A percentile compares a stretch with the other conserved stretches of the same genome.
Conservation (phyloP, 345 rosid genomes). For the Rhodamnia argentea region DNA sequence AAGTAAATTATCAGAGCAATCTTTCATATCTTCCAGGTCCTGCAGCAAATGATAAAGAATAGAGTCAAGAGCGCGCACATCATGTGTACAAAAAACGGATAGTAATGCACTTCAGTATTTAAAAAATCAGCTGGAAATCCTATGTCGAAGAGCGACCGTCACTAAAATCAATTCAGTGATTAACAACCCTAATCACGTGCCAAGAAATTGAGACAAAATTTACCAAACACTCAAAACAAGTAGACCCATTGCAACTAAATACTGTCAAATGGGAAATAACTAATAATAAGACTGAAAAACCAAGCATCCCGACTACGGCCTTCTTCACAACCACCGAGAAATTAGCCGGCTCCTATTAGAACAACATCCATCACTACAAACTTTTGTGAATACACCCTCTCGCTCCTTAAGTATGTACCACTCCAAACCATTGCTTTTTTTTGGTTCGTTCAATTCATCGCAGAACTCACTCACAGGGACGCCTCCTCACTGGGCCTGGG, state of each 20-base stretch:
- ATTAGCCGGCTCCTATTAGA: background rate
- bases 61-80: background rate
- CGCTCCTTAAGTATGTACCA: background rate
- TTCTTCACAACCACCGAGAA: background rate
- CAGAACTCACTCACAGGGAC: background rate
- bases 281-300: background rate
- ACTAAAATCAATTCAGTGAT: background rate
- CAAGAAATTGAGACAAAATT: background rate
- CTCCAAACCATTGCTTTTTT: background rate
- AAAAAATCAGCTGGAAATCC: background rate
- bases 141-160: background rate
- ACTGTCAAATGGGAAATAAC: background rate
- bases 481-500: background rate
- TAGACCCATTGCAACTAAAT: background rate
- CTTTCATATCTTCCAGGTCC: slow-evolving; percentile 86
- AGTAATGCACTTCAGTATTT: background rate
- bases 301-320: background rate
- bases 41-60: background rate
- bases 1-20: slow-evolving; percentile 88
- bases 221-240: background rate
- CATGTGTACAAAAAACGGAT: background rate
- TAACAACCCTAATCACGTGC: background rate
- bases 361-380: background rate
- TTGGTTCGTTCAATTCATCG: background rate
- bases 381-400: background rate